phyloP scores from a whole-genome alignment of 805 yeast species.

The Maudiozyma bulderi region DNA sequence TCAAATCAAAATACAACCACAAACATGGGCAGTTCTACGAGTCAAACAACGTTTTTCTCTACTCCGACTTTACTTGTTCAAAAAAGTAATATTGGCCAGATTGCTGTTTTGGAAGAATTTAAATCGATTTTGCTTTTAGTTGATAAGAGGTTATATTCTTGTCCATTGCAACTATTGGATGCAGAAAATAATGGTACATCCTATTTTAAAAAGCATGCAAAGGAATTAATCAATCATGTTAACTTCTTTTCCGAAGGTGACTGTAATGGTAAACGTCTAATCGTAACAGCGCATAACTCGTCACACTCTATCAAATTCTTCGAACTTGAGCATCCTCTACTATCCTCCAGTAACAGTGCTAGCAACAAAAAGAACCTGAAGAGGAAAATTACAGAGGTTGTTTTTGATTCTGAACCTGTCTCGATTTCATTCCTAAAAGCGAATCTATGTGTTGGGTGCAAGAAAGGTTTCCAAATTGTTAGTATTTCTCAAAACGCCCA shows the following conservation, averaged over 20 bases:
- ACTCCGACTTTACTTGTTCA: slow-evolving; percentile 70
- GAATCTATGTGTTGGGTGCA: slow-evolving; percentile 87
- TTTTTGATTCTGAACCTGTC: slow-evolving; percentile 81
- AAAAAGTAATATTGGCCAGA: slow-evolving; percentile 71
- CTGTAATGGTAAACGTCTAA: slow-evolving; percentile 78
- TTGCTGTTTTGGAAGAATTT: slow-evolving; percentile 87
- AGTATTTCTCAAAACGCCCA: slow-evolving; percentile 74
- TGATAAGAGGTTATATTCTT: slow-evolving; percentile 72
- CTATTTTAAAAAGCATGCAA: slow-evolving; percentile 50
- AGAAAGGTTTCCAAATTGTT: slow-evolving; percentile 92
- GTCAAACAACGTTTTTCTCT: slow-evolving; percentile 44
- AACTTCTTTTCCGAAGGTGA: slow-evolving; percentile 88
- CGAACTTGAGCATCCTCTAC: slow-evolving; percentile 64
- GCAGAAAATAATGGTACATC: slow-evolving; percentile 30
- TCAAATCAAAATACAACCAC: slow-evolving; percentile 23
- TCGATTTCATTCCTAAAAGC: slow-evolving; percentile 84
- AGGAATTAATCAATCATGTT: slow-evolving; percentile 78
- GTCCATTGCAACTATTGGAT: slow-evolving; percentile 59
- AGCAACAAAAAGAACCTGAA: slow-evolving; percentile 55
- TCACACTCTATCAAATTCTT: slow-evolving; percentile 74
- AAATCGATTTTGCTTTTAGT: slow-evolving; percentile 70
- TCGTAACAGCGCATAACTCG: slow-evolving; percentile 81
- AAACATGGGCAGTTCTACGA: slow-evolving; percentile 28
- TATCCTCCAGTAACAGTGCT: slow-evolving; percentile 10
- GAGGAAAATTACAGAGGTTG: slow-evolving; percentile 62